Base-by-base conservation (phyloP, 768 basidiomycete genomes). In the Crepidotus variabilis region DNA sequence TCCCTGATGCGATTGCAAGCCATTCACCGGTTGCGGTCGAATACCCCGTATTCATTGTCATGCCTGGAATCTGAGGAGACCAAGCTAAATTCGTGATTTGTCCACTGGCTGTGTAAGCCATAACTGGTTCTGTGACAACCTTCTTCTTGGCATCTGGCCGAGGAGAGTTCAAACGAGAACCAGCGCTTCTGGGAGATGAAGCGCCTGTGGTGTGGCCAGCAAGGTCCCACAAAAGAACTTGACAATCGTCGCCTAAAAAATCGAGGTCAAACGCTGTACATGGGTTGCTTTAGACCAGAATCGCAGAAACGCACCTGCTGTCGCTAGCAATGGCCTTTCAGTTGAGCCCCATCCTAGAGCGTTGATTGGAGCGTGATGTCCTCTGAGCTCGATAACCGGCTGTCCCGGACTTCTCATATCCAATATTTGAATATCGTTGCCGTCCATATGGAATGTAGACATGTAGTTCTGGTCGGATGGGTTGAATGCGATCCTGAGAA, bases 321-420 rank as follows among this genome's bases (percentile, higher is more conserved):
- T 94, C 14, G 92, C 93, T 45, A 97, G 78, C 52, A 94, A 78
- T 13, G 92, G 90, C 23, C 84, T 88, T 20, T 93, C 90, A 2
- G 83, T 83, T 2, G 88, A 82, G 24, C 94, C 90, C 96, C 96
- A 98, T 6, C 90, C 91, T 49, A 98, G 80, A 1, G 89, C 90
- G 63, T 94, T 94, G 47, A 98, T 81, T 56, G 87, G 83, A 24
- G 81, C 84, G 53, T 85, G 82, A 67, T 98, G 96, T 16, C 83
- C 94, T 60, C 84, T 82, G 18, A 98, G 75, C 70, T 98, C 95
- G 66, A 94, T 88, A 16, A 98, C 94, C 0, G 97, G 94, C 59
- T 91, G 87, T 1, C 97, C 97, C 1, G 97, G 97, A 71, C 87
- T 91, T 52, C 97, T 85, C 92, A 98, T 98, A 65, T 99, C 97